Evolutionary conservation across 108 stramenopile species (phyloP).

Genomic region (Fragilaria crotonensis): DNA sequence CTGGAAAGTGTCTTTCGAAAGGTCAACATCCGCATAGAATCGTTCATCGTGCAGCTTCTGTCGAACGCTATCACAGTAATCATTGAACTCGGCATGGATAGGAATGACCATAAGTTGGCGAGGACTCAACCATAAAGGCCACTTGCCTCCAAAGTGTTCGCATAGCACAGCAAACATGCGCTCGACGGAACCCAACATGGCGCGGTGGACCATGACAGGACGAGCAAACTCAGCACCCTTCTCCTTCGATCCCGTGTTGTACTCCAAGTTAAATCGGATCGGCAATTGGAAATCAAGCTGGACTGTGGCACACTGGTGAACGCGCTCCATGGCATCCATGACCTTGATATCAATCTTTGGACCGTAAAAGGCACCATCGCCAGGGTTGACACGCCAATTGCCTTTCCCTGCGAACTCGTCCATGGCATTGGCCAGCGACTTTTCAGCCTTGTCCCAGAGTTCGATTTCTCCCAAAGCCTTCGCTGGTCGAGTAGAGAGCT

Average conservation of each 20-base stretch:
- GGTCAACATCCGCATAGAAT: constrained; percentile 93
- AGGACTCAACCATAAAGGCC: constrained; percentile 99
- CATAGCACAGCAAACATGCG: constrained; percentile 99
- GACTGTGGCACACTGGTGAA: constrained; percentile 99
- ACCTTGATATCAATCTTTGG: constrained; percentile 99
- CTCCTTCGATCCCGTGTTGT: constrained; percentile 81
- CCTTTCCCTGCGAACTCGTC: constrained; percentile 91
- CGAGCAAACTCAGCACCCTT: constrained; percentile 81
- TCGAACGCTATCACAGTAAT: constrained; percentile 76
- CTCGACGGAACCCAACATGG: constrained; percentile 98
- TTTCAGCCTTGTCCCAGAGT: constrained; percentile 94
- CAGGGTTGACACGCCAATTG: constrained; percentile 94
- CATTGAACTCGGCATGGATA: constrained; percentile 82
- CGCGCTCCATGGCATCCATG: constrained; percentile 98
- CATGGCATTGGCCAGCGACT: constrained; percentile 85
- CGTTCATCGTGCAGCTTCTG: constrained; percentile 81
- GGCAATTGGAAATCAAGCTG: constrained; percentile 99
- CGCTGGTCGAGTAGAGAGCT: constrained; percentile 95
- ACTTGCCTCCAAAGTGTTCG: constrained; percentile 98
- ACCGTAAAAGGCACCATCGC: constrained; percentile 99
- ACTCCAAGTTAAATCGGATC: constrained; percentile 94
- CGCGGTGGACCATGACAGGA: constrained; percentile 98
- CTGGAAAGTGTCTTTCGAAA: constrained; percentile 88
- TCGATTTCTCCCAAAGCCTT: constrained; percentile 96
- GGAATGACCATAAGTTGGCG: constrained; percentile 97